Evolutionary conservation across 1,139 yeast species (phyloP), one percentile per base, ranked within the genome.

Genomic region (Lodderomyces orthopsilosis): DNA sequence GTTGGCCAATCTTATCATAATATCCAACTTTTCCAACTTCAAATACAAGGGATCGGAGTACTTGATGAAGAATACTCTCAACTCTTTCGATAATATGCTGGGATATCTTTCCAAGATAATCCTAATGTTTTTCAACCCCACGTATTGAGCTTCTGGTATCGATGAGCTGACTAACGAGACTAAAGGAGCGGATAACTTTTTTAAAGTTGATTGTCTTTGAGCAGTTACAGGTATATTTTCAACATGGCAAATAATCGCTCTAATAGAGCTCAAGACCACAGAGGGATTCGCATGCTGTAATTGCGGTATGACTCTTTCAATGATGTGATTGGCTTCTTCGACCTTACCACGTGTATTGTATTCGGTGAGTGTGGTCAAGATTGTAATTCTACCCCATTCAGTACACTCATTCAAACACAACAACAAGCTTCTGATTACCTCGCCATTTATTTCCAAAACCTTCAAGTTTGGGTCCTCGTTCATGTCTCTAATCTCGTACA

Each of bases 331-430:
- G 2, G 95, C 90, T 57, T 91, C 96, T 21, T 76, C 74, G 1
- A 69, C 60, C 42, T 75, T 78, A 7, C 35, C 37, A 2, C 56
- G 51, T 0, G 87, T 71, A 3, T 77, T 65, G 61, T 85, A 93
- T 40, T 85, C 91, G 8, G 89, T 75, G 51, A 94, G 68, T 1
- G 96, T 90, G 2, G 88, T 79, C 51, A 94, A 73, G 39, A 94
- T 87, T 2, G 97, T 83, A 52, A 93, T 86, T 58, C 98, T 79
- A 6, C 98, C 98, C 99, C 99, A 94, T 67, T 94, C 99, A 1
- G 98, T 91, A 66, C 98, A 93, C 66, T 94, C 99, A 63, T 91
- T 91, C 52, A 94, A 74, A 23, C 96, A 95, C 52, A 82, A 74
- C 48, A 94, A 71, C 48, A 93, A 75, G 59, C 77, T 84, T 51